These are phyloP conservation scores for Baudoinia panamericana DNA, from an alignment of 495 filamentous ascomycete species.

Conservation along the genomic window DNA sequence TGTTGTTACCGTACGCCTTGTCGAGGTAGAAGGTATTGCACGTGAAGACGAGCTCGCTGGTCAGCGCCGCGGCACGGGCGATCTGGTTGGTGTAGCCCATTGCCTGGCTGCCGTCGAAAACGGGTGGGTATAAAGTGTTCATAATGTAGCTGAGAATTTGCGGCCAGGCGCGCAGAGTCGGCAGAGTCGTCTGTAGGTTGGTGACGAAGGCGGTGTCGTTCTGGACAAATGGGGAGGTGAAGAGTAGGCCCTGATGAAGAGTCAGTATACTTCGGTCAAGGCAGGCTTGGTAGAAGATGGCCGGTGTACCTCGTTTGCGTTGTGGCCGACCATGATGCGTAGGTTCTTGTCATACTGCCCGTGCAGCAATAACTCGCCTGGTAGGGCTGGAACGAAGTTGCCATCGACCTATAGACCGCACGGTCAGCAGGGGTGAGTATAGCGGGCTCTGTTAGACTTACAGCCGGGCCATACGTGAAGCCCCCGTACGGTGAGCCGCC, in stretches of 20 bases:
- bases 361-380: conserved; percentile 42
- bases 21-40: conserved; percentile 39
- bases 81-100: conserved; percentile 36
- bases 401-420: conserved; percentile 48
- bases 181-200: conserved; percentile 21
- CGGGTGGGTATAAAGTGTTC: conserved; percentile 32
- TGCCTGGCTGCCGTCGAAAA: conserved; percentile 31
- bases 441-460: no score
- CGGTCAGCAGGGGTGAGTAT: conserved; percentile 31
- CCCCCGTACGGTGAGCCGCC: conserved; percentile 33
- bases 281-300: background rate
- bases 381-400: conserved; percentile 41
- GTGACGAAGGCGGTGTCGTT: conserved; percentile 26
- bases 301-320: conserved; percentile 30
- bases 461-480: conserved; percentile 44
- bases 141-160: conserved; percentile 26
- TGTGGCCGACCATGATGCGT: conserved; percentile 44
- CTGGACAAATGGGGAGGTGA: conserved; percentile 31
- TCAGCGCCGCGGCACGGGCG: conserved; percentile 26
- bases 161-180: conserved; percentile 19
- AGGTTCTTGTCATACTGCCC: conserved; percentile 43
- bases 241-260: conserved; percentile 34
- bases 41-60: conserved; percentile 34
- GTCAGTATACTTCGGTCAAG: background rate
- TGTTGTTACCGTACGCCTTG: conserved; percentile 37